Percentiles rank a stretch among this genome's conserved stretches.
Evolutionary conservation across 768 basidiomycete genomes (phyloP).

Genomic region (Kwoniella pini): DNA sequence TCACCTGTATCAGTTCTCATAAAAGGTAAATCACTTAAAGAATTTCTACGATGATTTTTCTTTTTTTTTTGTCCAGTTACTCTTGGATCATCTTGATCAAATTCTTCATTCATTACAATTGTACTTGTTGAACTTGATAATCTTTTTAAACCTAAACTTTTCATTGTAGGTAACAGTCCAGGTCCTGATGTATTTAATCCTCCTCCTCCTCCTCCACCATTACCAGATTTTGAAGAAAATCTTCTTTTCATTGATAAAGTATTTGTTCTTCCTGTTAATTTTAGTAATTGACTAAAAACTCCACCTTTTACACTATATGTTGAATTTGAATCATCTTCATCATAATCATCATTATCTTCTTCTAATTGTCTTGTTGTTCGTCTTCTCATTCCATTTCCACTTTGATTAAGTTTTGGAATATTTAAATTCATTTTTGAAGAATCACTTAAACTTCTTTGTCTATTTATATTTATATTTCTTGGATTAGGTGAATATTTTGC

Average conservation of each 20-base stretch:
- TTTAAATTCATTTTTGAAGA: slow-evolving; percentile 8
- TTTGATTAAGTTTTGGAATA: not conserved
- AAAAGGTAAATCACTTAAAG: slow-evolving; percentile 26
- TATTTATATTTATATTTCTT: not conserved
- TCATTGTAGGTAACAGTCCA: slow-evolving; percentile 35
- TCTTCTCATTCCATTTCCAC: slow-evolving; percentile 26
- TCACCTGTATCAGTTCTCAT: slow-evolving; percentile 18
- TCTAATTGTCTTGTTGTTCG: slow-evolving; percentile 39
- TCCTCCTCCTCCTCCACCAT: not conserved
- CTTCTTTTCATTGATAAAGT: slow-evolving; percentile 30
- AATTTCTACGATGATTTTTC: slow-evolving; percentile 31
- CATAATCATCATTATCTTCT: slow-evolving; percentile 27
- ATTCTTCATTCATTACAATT: slow-evolving; percentile 31
- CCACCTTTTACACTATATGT: slow-evolving; percentile 37
- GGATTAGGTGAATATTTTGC: slow-evolving; percentile 5
- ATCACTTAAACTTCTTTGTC: slow-evolving; percentile 21
- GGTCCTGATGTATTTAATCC: too few species aligned
- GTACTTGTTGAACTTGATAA: slow-evolving; percentile 18
- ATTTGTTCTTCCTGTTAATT: slow-evolving; percentile 32
- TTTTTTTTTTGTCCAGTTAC: slow-evolving; percentile 63
- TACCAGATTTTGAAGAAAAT: slow-evolving; percentile 14
- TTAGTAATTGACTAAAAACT: slow-evolving; percentile 39
- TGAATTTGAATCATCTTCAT: too few species aligned
- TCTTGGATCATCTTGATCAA: slow-evolving; percentile 73
- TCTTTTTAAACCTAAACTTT: slow-evolving; percentile 30